phyloP scores from a whole-genome alignment of 257 asterid species.

The Solanum pinnatisectum region DNA sequence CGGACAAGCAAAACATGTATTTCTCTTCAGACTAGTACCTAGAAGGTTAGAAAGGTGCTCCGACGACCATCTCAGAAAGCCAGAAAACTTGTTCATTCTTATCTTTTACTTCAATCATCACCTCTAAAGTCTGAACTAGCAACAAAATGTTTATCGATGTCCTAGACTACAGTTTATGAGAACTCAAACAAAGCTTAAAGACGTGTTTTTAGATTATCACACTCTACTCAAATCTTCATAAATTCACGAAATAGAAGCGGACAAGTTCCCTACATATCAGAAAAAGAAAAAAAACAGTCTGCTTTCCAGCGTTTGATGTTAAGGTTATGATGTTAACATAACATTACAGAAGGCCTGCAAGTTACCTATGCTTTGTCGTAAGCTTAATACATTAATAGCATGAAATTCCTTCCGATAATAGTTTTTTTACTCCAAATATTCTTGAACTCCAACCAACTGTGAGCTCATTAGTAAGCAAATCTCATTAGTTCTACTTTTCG shows the following conservation, averaged over 20 bases:
- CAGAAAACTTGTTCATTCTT: neutral
- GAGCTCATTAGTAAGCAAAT: neutral
- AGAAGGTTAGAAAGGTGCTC: neutral
- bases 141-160: neutral
- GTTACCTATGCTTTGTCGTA: neutral
- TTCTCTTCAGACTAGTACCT: neutral
- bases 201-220: neutral
- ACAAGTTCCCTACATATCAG: neutral
- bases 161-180: neutral
- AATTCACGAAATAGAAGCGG: neutral
- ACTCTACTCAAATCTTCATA: neutral
- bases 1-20: neutral
- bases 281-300: neutral
- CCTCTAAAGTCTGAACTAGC: neutral
- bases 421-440: neutral
- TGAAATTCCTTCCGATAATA: neutral
- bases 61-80: neutral
- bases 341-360: neutral
- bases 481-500: neutral
- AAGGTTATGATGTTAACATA: neutral
- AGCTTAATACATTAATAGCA: neutral
- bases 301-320: neutral
- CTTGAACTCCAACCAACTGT: neutral
- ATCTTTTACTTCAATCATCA: neutral
- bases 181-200: neutral